Evolutionary conservation across 257 asterid genomes (phyloP).

Genomic region (Solanum chmielewskii): DNA sequence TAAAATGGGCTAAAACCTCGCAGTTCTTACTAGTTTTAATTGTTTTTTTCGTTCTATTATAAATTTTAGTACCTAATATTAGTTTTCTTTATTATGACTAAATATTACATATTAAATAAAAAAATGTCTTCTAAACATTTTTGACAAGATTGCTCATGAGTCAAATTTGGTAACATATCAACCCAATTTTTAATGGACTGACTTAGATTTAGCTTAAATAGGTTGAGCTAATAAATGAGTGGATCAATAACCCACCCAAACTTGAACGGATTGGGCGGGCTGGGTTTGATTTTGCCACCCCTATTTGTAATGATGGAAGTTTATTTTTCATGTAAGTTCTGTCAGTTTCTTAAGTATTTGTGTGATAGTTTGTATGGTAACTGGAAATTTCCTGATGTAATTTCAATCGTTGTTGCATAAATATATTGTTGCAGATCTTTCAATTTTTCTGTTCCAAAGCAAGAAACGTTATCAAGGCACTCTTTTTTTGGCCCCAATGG

Average conservation of each 20-base stretch:
- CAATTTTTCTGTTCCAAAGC: conserved; percentile 70
- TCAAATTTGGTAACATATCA: background rate
- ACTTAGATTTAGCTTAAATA: background rate
- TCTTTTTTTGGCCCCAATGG: conserved; percentile 81
- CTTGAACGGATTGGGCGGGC: background rate
- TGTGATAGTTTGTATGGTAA: background rate
- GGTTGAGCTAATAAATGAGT: background rate
- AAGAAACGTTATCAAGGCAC: conserved; percentile 89
- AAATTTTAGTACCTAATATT: background rate
- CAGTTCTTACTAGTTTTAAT: background rate
- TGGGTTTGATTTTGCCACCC: background rate
- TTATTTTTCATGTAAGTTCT: background rate
- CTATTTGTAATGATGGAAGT: background rate
- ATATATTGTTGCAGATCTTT: conserved; percentile 46
- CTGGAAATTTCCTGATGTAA: background rate
- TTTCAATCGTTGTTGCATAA: background rate
- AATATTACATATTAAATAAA: background rate
- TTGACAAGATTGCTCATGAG: background rate
- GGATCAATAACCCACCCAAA: background rate
- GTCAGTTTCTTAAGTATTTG: background rate
- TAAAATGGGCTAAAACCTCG: background rate
- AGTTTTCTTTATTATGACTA: background rate
- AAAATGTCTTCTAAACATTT: background rate
- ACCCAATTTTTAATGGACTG: background rate
- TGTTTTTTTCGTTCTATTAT: background rate